Conservation (phyloP, 148 eudicot genomes). For the Oxyria digyna region DNA sequence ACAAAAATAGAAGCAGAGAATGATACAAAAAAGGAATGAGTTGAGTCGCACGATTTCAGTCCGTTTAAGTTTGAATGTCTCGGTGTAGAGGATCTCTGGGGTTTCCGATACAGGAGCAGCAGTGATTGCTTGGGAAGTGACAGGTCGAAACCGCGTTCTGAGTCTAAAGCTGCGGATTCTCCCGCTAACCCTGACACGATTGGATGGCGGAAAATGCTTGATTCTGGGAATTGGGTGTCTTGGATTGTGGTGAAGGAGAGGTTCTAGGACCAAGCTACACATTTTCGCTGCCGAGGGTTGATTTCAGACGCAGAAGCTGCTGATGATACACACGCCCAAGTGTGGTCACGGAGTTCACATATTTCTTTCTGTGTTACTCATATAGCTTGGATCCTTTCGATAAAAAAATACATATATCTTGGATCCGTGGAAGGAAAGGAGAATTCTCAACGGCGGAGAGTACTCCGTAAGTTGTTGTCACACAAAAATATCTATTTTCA, state of each 20-base stretch:
- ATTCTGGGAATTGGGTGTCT: neutral
- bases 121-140: neutral
- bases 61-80: conserved; percentile 1
- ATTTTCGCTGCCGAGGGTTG: neutral
- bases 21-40: neutral
- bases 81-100: neutral
- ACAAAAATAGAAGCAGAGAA: neutral
- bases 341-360: neutral
- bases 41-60: conserved; percentile 3
- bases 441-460: neutral
- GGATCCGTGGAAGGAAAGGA: neutral
- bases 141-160: neutral
- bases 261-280: conserved; percentile 1
- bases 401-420: too few relatives aligned
- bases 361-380: neutral
- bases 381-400: neutral
- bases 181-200: conserved; percentile 1
- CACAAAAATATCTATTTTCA: neutral
- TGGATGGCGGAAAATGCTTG: neutral
- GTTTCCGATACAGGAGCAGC: neutral
- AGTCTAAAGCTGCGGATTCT: conserved; percentile 2
- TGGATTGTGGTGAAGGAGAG: conserved; percentile 2
- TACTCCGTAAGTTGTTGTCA: neutral
- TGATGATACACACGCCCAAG: neutral
- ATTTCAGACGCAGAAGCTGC: neutral